Evolutionary conservation across 768 basidiomycete species (phyloP), one percentile per base, ranked within the genome.

Genomic region (Scleroderma bovista): DNA sequence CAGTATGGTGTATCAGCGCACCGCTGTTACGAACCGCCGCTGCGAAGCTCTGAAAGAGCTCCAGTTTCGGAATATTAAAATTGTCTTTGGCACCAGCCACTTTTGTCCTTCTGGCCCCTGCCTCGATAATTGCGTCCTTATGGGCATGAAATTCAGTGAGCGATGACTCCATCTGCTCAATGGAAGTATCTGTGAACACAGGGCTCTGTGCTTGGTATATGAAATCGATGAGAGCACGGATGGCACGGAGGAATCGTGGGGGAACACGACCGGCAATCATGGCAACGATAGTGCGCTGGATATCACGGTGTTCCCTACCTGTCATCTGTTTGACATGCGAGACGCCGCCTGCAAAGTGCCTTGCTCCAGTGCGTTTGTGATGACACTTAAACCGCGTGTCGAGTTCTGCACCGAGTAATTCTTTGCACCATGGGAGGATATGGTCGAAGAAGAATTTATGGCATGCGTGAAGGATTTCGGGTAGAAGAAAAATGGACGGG

Each of bases 1-100:
- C 64, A 41, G 69, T 66, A 62, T 64, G 70, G 42, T 75, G 68
- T 6, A 62, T 57, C 3, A 66, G 40, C 9, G 51, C 58, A 0
- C 73, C 72, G 32, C 52, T 60, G 9, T 46, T 41, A 12, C 42
- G 47, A 17, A 72, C 68, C n/a, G 2, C 34, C 19, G 9, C n/a
- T 0, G 32, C 32, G 13, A 46, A 46, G 19, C 31, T 22, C 2
- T 46, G 32, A 22, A 46, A 46, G 6, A 46, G 23, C 10, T 46
- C 45, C 26, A 46, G 16, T n/a, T 46, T 46, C 10, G 1, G 45
- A 17, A 46, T 46, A 10, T 24, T 15, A 29, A 46, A 46, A n/a
- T 46, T 23, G 10, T 32, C 2, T 15, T 33, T 34, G 0, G 19
- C 23, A 3, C 45, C 19, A 5, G 8, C 10, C 17, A 17, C 13